phyloP scores from a whole-genome alignment of 2,329 filamentous ascomycete species.

The Pyrenophora tritici-repentis region DNA sequence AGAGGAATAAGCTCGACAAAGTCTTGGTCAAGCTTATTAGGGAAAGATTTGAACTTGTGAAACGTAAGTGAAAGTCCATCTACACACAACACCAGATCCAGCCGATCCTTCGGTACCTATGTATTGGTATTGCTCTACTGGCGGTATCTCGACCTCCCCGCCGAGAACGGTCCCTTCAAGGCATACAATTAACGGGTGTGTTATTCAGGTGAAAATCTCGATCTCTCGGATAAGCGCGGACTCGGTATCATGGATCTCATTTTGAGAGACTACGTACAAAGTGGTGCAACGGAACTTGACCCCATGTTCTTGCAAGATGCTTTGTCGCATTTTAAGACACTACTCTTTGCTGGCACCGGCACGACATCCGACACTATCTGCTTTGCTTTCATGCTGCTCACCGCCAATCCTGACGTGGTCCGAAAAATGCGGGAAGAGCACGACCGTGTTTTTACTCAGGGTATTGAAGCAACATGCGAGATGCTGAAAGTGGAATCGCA shows the following conservation, averaged over 20 bases:
- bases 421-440: conserved; percentile 54
- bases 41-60: conserved; percentile 41
- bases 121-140: too few relatives aligned
- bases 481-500: conserved; percentile 51
- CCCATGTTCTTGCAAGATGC: conserved; percentile 43
- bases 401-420: conserved; percentile 32
- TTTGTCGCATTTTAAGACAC: conserved; percentile 47
- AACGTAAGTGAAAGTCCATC: conserved; percentile 9
- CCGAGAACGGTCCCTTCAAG: background rate
- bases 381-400: conserved; percentile 40
- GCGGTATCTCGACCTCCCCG: too few relatives aligned
- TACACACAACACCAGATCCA: too few relatives aligned
- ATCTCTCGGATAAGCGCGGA: conserved; percentile 45
- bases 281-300: conserved; percentile 30
- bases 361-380: conserved; percentile 47
- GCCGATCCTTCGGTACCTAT: too few relatives aligned
- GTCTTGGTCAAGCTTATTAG: conserved; percentile 44
- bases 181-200: background rate
- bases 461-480: conserved; percentile 44
- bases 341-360: conserved; percentile 52
- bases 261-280: conserved; percentile 34
- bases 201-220: conserved; percentile 30
- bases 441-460: conserved; percentile 56
- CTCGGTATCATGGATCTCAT: conserved; percentile 44
- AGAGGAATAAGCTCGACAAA: conserved; percentile 30